These are phyloP conservation scores for Skeletonema costatum DNA, from an alignment of 108 stramenopile genomes.

Conservation along the genomic window DNA sequence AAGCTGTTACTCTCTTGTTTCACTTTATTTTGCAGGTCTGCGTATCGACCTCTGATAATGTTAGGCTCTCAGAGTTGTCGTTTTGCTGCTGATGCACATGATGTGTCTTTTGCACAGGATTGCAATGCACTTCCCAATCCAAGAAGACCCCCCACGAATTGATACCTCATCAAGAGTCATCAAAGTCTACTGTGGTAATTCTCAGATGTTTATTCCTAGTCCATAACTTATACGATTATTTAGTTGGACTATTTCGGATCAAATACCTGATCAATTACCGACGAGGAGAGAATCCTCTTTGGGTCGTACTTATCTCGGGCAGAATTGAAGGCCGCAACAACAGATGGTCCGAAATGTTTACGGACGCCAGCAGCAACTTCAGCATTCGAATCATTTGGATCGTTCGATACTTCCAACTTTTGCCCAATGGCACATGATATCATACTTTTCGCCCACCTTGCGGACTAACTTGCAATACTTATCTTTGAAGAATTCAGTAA, in stretches of 20 bases:
- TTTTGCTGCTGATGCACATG: too few relatives aligned
- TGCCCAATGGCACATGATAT: slow-evolving; percentile 92
- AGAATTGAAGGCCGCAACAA: slow-evolving; percentile 56
- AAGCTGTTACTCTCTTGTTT: not conserved
- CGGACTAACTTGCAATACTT: slow-evolving; percentile 79
- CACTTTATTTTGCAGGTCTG: too few relatives aligned
- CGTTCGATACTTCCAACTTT: slow-evolving; percentile 83
- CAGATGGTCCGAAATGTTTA: slow-evolving; percentile 34
- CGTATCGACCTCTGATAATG: too few relatives aligned
- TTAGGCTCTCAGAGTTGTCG: too few relatives aligned
- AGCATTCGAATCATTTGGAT: slow-evolving; percentile 32
- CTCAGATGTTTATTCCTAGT: too few relatives aligned
- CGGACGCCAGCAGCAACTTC: slow-evolving; percentile 38
- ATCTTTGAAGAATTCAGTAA: slow-evolving; percentile 80
- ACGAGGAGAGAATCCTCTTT: slow-evolving; percentile 48
- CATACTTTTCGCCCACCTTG: slow-evolving; percentile 60
- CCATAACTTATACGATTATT: not conserved
- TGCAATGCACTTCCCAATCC: too few relatives aligned
- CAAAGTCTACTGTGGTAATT: too few relatives aligned
- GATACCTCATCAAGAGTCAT: too few relatives aligned
- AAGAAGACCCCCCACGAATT: too few relatives aligned
- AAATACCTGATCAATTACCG: slow-evolving; percentile 26
- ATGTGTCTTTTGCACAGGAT: too few relatives aligned
- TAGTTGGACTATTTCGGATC: not conserved
- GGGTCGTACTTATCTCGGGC: slow-evolving; percentile 73